These are phyloP conservation scores for Acacia confusa DNA, from an alignment of 306 rosid genomes.

Conservation along the genomic window DNA sequence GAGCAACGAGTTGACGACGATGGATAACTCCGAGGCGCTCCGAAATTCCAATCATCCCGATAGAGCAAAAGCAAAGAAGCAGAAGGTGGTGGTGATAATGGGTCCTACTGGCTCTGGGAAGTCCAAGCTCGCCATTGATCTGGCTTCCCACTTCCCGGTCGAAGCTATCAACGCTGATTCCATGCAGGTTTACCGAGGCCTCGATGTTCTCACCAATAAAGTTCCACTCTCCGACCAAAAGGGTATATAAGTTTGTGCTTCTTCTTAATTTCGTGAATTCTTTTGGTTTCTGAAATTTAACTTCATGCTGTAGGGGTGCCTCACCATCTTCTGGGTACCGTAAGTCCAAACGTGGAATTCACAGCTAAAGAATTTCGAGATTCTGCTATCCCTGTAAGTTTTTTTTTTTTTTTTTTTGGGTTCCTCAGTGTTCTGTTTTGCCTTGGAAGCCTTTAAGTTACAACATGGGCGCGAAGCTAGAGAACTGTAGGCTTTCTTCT, in stretches of 20 bases:
- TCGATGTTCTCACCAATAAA: constrained; percentile 88
- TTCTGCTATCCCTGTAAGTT: constrained; percentile 71
- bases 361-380: constrained; percentile 83
- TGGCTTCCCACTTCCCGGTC: constrained; percentile 66
- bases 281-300: constrained; percentile 20
- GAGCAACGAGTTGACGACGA: not conserved
- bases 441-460: not conserved
- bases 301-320: constrained; percentile 54
- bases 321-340: constrained; percentile 85
- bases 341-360: constrained; percentile 66
- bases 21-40: constrained; percentile 14
- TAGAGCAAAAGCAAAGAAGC: constrained; percentile 33
- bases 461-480: not conserved
- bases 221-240: constrained; percentile 60
- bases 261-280: not conserved
- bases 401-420: not conserved
- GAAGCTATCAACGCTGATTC: constrained; percentile 93
- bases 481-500: not conserved
- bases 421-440: not conserved
- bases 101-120: constrained; percentile 94
- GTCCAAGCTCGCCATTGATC: constrained; percentile 79
- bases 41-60: constrained; percentile 40
- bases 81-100: constrained; percentile 65
- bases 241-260: constrained; percentile 39
- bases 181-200: constrained; percentile 88